Conservation (phyloP, 495 filamentous ascomycete genomes). For the Parathielavia appendiculata region DNA sequence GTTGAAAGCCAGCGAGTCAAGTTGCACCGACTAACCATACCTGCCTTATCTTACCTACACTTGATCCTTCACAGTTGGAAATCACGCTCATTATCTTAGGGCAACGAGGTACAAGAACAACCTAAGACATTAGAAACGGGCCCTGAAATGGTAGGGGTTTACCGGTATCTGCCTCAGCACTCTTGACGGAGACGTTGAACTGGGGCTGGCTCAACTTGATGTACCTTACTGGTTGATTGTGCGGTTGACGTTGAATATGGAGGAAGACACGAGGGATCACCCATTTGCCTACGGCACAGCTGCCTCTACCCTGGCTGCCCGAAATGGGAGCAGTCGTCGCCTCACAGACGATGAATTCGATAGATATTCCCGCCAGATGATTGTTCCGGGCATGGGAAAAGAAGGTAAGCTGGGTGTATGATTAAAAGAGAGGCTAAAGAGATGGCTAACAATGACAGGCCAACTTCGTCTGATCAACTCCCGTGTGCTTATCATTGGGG, state of each 20-base stretch:
- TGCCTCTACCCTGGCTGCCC: background rate
- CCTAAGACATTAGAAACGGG: too few relatives aligned
- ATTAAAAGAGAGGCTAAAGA: background rate
- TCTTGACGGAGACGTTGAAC: too few relatives aligned
- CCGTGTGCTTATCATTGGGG: slow-evolving; percentile 79
- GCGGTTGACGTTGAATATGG: background rate
- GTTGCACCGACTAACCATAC: background rate
- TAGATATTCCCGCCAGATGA: slow-evolving; percentile 89
- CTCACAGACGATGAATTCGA: slow-evolving; percentile 32
- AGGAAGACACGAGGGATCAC: background rate
- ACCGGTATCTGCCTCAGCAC: too few relatives aligned
- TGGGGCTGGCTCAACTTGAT: too few relatives aligned
- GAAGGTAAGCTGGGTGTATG: slow-evolving; percentile 46
- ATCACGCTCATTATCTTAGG: too few relatives aligned
- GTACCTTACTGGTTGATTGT: too few relatives aligned
- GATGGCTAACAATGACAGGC: slow-evolving; percentile 42
- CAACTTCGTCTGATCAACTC: slow-evolving; percentile 71
- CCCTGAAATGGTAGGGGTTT: too few relatives aligned
- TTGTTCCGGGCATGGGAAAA: slow-evolving; percentile 78
- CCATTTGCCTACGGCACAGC: background rate
- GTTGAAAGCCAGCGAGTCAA: background rate
- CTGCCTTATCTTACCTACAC: too few relatives aligned
- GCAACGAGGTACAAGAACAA: too few relatives aligned
- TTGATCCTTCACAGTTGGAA: too few relatives aligned
- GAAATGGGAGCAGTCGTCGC: slow-evolving; percentile 5